phyloP scores from a whole-genome alignment of 2,329 filamentous ascomycete species.

The Cladophialophora immunda region DNA sequence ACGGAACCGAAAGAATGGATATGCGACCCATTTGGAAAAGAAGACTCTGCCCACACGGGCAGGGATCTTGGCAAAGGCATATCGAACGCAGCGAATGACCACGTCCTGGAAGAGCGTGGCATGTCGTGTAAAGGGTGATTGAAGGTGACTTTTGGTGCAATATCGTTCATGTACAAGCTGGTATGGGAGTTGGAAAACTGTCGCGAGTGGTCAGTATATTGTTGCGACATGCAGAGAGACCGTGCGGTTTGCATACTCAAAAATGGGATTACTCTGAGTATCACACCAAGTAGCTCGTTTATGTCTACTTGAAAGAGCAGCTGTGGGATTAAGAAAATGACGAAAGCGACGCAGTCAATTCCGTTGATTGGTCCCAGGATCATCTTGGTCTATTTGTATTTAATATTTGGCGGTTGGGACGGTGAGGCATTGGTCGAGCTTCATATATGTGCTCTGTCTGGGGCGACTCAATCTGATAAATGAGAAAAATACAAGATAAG shows the following conservation, averaged over 20 bases:
- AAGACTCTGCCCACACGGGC: constrained; percentile 76
- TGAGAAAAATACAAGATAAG: neutral
- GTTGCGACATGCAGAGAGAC: neutral
- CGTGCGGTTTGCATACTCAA: constrained; percentile 62
- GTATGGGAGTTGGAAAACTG: constrained; percentile 62
- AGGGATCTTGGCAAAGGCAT: constrained; percentile 77
- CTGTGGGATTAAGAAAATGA: constrained; percentile 75
- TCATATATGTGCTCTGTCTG: neutral
- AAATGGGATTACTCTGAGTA: constrained; percentile 72
- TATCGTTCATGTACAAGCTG: constrained; percentile 68
- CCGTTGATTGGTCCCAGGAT: constrained; percentile 77
- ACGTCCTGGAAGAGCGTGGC: constrained; percentile 80
- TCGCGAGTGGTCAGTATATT: constrained; percentile 1
- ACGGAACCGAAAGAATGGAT: constrained; percentile 78
- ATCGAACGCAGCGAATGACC: constrained; percentile 78
- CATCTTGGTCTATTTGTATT: constrained; percentile 58
- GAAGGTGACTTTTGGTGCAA: constrained; percentile 55
- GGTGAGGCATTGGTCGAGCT: neutral
- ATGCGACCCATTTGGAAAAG: constrained; percentile 75
- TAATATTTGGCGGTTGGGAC: neutral
- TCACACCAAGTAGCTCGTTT: constrained; percentile 61
- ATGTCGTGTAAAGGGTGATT: constrained; percentile 70
- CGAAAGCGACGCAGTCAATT: constrained; percentile 77
- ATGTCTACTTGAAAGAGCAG: constrained; percentile 73
- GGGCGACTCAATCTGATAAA: neutral